Evolutionary conservation across 169 alveolate species (phyloP), one percentile per base, ranked within the genome.

Genomic region (Babesia sp.): DNA sequence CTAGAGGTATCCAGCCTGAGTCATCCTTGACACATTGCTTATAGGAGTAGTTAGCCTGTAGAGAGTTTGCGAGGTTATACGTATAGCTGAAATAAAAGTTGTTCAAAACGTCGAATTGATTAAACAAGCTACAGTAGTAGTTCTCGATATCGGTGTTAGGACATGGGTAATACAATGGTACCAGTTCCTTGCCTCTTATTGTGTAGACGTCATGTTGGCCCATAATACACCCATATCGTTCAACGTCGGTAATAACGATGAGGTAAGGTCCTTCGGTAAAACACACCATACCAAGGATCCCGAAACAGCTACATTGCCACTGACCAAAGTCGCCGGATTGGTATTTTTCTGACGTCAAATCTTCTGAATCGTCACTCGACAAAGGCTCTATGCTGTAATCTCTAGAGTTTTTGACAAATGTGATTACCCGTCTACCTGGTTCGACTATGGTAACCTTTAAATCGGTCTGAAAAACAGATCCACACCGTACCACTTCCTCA

Each of bases 31-130:
- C 41, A 22, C 69, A 44, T 3, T 16, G 24, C 18, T 48, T 61
- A 34, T 61, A 29, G 51, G 34, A 55, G 34, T 29, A 41, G 50
- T 89, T 89, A 31, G 60, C 44, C 48, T 89, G 93, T 0, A 74
- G 82, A 26, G 83, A 42, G 45, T 71, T 55, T 2, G 90, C 54
- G 56, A 89, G 41, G 60, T 84, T 83, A 31, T 89, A 89, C 29
- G 91, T 81, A 37, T 89, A 83, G 9, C 92, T 82, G 77, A 81
- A 89, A 56, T 85, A 89, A 48, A 79, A 74, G 56, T 83, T 51
- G 55, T 73, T 85, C 24, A 72, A 71, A 26, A 78, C 73, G 44
- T 68, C 87, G 29, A 69, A 72, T 39, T 83, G 75, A 59, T 83
- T 75, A 44, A 87, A 87, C 26, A 87, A 16, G 22, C 72, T 56